Percentiles rank a stretch among this genome's conserved stretches.
phyloP scores from a whole-genome alignment of 495 filamentous ascomycete species.

The Neurospora pannonica region DNA sequence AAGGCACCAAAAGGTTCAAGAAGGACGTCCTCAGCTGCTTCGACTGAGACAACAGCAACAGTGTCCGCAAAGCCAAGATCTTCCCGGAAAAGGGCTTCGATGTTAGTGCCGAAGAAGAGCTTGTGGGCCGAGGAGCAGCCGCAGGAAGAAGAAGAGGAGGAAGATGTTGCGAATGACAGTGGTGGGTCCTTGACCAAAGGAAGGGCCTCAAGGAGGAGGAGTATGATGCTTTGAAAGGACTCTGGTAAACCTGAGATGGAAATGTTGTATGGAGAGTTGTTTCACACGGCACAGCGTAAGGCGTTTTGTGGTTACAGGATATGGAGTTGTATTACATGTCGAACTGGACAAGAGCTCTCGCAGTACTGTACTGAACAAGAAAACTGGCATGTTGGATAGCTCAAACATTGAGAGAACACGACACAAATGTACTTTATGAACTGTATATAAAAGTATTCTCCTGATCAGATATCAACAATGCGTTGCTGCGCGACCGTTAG shows the following conservation, averaged over 20 bases:
- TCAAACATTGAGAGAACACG: neutral
- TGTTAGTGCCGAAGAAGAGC: constrained; percentile 28
- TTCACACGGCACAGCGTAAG: neutral
- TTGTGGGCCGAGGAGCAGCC: neutral
- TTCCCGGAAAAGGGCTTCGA: constrained; percentile 30
- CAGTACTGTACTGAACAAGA: neutral
- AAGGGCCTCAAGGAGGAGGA: constrained; percentile 31
- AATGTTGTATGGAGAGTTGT: neutral
- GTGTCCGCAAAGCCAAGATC: constrained; percentile 9
- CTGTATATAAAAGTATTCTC: neutral
- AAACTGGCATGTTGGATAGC: neutral
- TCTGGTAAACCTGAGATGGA: neutral
- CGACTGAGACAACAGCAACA: neutral
- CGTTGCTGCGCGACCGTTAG: neutral
- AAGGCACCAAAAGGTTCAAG: constrained; percentile 1
- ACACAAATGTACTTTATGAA: neutral
- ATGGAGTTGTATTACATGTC: neutral
- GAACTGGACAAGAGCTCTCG: neutral
- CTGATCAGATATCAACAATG: neutral
- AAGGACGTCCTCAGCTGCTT: constrained; percentile 7
- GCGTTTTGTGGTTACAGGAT: neutral
- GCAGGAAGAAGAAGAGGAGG: neutral
- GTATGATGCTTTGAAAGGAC: constrained; percentile 46
- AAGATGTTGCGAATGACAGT: constrained; percentile 2
- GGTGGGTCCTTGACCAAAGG: constrained; percentile 3